Evolutionary conservation across 352 stramenopile genomes (phyloP), one percentile per base, ranked within the genome.

Genomic region (Pilasporangium apinafurcum): DNA sequence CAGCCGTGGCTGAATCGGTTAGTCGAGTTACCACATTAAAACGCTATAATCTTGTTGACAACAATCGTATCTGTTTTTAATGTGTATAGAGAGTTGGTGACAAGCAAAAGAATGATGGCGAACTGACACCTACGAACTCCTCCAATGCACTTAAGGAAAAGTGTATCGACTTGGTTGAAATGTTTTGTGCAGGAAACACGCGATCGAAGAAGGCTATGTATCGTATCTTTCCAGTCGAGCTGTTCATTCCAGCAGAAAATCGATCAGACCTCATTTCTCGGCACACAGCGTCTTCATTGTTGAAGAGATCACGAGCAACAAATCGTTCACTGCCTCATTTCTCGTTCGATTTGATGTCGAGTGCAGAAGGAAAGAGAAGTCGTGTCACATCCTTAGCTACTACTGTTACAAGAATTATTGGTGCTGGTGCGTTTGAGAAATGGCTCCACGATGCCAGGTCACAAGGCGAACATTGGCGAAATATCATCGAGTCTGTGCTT

Each of bases 131-230:
- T 20, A 80, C 64, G 0, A 71, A 74, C 35, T 71, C 67, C 1
- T 28, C 43, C 2, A 50, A 39, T 3, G 37, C 44, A n/a, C 40
- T 59, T 36, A 38, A 67, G 14, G 65, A 84, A 18, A 76, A 86
- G 24, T 69, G 53, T 25, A 73, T 82, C 16, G 71, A 84, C 32
- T 51, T 93, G 2, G 74, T 93, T 25, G 78, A 91, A 32, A 71
- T 91, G 50, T 93, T 91, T 39, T 91, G 78, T 31, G 75, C 76
- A 8, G 78, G 78, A 12, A 93, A 93, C 38, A 81, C 62, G 12
- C 66, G 76, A 1, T 87, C 81, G 0, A 89, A 87, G 44, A 86
- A 78, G 43, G 59, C 63, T 0, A 85, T 93, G 59, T 82, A 78
- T 42, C 69, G 81, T 13, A 83, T 93, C 21, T 71, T 93, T 29